These are phyloP conservation scores for Wickerhamiella domercqiae DNA, from an alignment of 805 yeast species.

Conservation along the genomic window DNA sequence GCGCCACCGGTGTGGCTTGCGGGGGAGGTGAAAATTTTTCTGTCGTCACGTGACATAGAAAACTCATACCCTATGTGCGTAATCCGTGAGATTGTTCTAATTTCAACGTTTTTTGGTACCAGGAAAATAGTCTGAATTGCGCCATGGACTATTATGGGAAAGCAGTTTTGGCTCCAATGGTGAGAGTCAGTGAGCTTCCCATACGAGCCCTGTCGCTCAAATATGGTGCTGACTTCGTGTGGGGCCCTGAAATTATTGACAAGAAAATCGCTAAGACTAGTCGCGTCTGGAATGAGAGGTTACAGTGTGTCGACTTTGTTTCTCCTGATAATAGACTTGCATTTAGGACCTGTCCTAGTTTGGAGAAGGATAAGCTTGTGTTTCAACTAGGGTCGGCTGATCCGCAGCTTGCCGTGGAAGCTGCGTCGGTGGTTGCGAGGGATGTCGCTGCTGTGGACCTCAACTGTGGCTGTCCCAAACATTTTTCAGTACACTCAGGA, in stretches of 20 bases:
- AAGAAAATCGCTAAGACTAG: slow-evolving; percentile 60
- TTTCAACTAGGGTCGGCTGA: slow-evolving; percentile 85
- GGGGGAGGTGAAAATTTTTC: too few relatives aligned
- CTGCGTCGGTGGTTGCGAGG: slow-evolving; percentile 60
- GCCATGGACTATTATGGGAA: too few relatives aligned
- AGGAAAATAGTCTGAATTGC: too few relatives aligned
- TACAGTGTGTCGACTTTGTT: slow-evolving; percentile 22
- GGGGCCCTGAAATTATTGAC: slow-evolving; percentile 93
- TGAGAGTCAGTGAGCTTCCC: slow-evolving; percentile 88
- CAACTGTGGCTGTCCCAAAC: slow-evolving; percentile 96
- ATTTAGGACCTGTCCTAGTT: slow-evolving; percentile 54
- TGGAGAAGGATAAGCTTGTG: slow-evolving; percentile 53
- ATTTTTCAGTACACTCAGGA: slow-evolving; percentile 83
- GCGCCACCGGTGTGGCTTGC: too few relatives aligned
- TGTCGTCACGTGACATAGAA: too few relatives aligned
- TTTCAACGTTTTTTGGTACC: too few relatives aligned
- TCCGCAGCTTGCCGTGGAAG: slow-evolving; percentile 74
- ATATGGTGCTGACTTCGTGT: slow-evolving; percentile 86
- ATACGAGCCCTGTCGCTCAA: slow-evolving; percentile 63
- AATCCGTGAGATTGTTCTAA: too few relatives aligned
- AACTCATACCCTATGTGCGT: too few relatives aligned
- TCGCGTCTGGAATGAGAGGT: slow-evolving; percentile 38
- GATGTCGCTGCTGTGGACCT: slow-evolving; percentile 91
- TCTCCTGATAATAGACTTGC: slow-evolving; percentile 29
- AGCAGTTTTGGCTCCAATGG: slow-evolving; percentile 86